phyloP scores from a whole-genome alignment of 1,139 yeast genomes.

The Kazachstania sp. region DNA sequence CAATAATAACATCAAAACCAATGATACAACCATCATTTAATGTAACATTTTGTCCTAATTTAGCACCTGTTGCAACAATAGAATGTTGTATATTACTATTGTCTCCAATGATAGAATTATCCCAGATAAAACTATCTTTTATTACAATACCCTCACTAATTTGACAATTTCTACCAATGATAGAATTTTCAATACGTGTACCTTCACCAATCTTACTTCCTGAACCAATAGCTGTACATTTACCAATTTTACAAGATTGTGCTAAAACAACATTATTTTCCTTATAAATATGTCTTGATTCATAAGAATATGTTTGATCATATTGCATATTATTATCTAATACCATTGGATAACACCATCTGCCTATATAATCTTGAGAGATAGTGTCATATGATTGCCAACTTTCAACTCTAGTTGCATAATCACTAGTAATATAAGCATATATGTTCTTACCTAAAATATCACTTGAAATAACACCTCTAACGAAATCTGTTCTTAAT shows the following conservation, averaged over 20 bases:
- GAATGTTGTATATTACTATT: constrained; percentile 49
- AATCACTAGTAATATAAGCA: constrained; percentile 69
- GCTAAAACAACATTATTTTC: constrained; percentile 78
- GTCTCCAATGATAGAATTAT: constrained; percentile 64
- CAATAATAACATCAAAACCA: constrained; percentile 65
- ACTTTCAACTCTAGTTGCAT: constrained; percentile 90
- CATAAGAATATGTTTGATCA: constrained; percentile 68
- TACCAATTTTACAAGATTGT: constrained; percentile 77
- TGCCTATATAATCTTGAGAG: constrained; percentile 79
- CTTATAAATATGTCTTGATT: constrained; percentile 78
- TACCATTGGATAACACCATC: constrained; percentile 89
- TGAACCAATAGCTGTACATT: constrained; percentile 71
- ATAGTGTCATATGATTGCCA: constrained; percentile 90
- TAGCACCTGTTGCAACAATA: constrained; percentile 59
- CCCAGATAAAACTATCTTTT: constrained; percentile 79
- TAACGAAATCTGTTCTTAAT: constrained; percentile 77
- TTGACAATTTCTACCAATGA: constrained; percentile 75
- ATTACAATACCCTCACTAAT: constrained; percentile 73
- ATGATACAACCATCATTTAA: constrained; percentile 69
- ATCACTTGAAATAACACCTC: constrained; percentile 86
- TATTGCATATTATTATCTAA: constrained; percentile 75
- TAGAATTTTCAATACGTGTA: constrained; percentile 50
- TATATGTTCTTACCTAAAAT: constrained; percentile 84
- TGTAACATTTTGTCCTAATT: constrained; percentile 43
- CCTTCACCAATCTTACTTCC: constrained; percentile 57